Percentiles rank a stretch among this genome's conserved stretches.
Conservation (phyloP, 208 protist species). For the Angomonas ambiguus region DNA sequence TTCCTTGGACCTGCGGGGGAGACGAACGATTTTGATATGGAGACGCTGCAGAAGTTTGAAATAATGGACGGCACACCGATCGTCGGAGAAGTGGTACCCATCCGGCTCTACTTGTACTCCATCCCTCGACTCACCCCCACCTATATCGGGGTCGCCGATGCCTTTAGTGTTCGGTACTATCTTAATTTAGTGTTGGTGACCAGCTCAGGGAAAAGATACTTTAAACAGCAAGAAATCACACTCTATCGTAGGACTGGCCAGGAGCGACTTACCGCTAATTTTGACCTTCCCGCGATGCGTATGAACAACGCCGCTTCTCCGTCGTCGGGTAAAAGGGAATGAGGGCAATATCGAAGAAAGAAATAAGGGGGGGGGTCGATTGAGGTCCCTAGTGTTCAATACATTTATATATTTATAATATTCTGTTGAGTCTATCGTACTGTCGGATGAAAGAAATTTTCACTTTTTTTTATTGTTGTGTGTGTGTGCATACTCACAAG, state of each 20-base stretch:
- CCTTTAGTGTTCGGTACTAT: slow-evolving; percentile 82
- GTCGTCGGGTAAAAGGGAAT: too few relatives aligned
- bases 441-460: too few relatives aligned
- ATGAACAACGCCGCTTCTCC: background rate
- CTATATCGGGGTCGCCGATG: slow-evolving; percentile 53
- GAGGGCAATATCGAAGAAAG: too few relatives aligned
- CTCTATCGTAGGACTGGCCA: slow-evolving; percentile 72
- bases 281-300: slow-evolving; percentile 3
- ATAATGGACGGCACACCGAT: slow-evolving; percentile 91
- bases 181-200: slow-evolving; percentile 83
- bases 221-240: slow-evolving; percentile 88
- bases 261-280: slow-evolving; percentile 19
- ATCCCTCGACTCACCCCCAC: slow-evolving; percentile 83
- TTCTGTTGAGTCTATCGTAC: too few relatives aligned
- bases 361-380: too few relatives aligned
- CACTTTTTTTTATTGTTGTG: too few relatives aligned
- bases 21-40: slow-evolving; percentile 47
- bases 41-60: slow-evolving; percentile 88
- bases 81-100: slow-evolving; percentile 87
- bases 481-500: too few relatives aligned
- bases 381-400: too few relatives aligned
- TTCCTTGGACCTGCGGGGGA: slow-evolving; percentile 18
- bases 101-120: slow-evolving; percentile 76
- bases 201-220: slow-evolving; percentile 76
- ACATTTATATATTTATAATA: too few relatives aligned